Percentiles rank a stretch among this genome's conserved stretches.
These are phyloP conservation scores for Podaxis pistillaris DNA, from an alignment of 768 basidiomycete species.

Conservation along the genomic window DNA sequence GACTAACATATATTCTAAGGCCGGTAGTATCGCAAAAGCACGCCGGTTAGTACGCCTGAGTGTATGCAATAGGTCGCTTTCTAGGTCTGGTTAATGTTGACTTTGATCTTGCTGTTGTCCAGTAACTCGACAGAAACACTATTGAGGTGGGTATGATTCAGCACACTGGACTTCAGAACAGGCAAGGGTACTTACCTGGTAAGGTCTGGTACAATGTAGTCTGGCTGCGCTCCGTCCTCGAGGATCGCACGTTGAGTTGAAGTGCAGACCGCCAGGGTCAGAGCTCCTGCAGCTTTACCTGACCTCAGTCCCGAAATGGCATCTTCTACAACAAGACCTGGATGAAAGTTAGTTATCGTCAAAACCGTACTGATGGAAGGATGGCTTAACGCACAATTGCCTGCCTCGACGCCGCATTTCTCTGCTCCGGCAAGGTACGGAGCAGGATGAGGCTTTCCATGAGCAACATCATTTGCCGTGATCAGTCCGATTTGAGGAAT, in stretches of 20 bases:
- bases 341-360: not conserved
- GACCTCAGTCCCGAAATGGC: constrained; percentile 80
- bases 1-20: too few species aligned
- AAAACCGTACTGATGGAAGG: not conserved
- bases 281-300: constrained; percentile 74
- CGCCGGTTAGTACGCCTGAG: not conserved
- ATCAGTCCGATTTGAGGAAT: constrained; percentile 60
- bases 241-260: constrained; percentile 62
- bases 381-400: constrained; percentile 45
- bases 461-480: constrained; percentile 67
- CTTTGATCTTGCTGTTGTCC: constrained; percentile 41
- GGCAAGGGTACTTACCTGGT: constrained; percentile 46
- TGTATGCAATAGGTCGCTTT: not conserved
- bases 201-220: constrained; percentile 70
- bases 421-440: constrained; percentile 82
- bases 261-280: constrained; percentile 81
- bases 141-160: not conserved
- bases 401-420: constrained; percentile 51
- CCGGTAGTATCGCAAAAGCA: not conserved
- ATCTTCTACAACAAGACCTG: constrained; percentile 88
- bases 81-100: constrained; percentile 39
- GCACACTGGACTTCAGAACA: not conserved
- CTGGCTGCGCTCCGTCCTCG: constrained; percentile 50
- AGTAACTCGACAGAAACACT: constrained; percentile 46
- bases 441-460: constrained; percentile 86